Evolutionary conservation across 495 filamentous ascomycete species (phyloP).

Genomic region (Aspergillus bridgeri): DNA sequence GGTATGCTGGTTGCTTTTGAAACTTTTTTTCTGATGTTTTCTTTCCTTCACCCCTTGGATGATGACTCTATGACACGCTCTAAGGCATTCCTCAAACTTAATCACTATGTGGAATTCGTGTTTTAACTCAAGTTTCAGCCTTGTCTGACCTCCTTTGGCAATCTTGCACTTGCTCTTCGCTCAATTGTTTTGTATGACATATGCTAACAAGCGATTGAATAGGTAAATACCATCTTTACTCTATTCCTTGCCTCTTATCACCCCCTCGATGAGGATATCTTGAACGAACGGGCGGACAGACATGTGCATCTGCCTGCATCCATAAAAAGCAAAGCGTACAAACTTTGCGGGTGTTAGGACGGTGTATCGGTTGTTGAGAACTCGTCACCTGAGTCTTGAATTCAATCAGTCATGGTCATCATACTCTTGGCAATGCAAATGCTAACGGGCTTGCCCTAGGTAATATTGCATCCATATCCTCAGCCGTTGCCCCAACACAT

Average conservation of each 20-base stretch:
- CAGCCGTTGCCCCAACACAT: constrained; percentile 12
- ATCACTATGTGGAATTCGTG: constrained; percentile 81
- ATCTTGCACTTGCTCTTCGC: constrained; percentile 25
- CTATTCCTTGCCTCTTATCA: constrained; percentile 12
- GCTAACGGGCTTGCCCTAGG: constrained; percentile 25
- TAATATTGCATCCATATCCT: constrained; percentile 22
- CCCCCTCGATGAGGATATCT: constrained; percentile 73
- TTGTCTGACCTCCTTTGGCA: constrained; percentile 72
- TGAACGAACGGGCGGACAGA: constrained; percentile 99
- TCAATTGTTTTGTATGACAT: constrained; percentile 18
- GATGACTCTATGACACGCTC: constrained; percentile 80
- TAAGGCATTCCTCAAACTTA: constrained; percentile 99
- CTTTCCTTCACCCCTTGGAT: constrained; percentile 41
- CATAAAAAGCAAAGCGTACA: constrained; percentile 78
- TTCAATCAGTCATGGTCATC: constrained; percentile 10
- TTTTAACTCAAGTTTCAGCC: constrained; percentile 84
- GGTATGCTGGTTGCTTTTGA: constrained; percentile 22
- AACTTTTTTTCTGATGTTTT: constrained; percentile 6
- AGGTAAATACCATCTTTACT: constrained; percentile 52
- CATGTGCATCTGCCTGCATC: constrained; percentile 61
- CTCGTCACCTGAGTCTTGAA: constrained; percentile 82
- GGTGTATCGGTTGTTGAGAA: constrained; percentile 92
- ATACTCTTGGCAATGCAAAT: constrained; percentile 10
- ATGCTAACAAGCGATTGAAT: constrained; percentile 42
- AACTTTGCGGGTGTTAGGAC: constrained; percentile 67